These are phyloP conservation scores for Penicillium subrubescens DNA, from an alignment of 495 filamentous ascomycete species.

Conservation along the genomic window DNA sequence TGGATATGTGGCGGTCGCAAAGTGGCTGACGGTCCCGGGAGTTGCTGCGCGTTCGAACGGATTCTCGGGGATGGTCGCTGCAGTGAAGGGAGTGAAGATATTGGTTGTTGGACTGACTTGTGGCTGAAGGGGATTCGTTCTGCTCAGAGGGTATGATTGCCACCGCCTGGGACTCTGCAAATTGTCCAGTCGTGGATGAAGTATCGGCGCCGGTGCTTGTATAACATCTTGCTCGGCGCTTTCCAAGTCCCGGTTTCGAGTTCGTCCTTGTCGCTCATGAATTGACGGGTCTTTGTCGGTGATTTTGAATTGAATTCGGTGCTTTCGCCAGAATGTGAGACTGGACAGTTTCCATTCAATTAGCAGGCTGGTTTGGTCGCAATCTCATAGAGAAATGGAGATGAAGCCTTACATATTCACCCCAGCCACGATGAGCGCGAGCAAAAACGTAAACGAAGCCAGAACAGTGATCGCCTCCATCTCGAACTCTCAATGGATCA, in stretches of 20 bases:
- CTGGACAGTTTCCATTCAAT: background rate
- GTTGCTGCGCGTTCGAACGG: background rate
- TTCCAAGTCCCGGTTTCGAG: slow-evolving; percentile 13
- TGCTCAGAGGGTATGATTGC: background rate
- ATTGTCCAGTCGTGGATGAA: slow-evolving; percentile 14
- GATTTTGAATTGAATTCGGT: slow-evolving; percentile 22
- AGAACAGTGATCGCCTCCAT: slow-evolving; percentile 24
- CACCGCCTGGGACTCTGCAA: background rate
- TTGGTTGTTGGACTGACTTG: background rate
- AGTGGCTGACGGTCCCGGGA: slow-evolving; percentile 6
- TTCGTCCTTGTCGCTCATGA: background rate
- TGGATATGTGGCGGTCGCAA: slow-evolving; percentile 2
- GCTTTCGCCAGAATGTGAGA: slow-evolving; percentile 18
- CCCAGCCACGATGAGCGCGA: slow-evolving; percentile 15
- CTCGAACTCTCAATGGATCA: background rate
- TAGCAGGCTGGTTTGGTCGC: background rate
- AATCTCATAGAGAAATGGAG: background rate
- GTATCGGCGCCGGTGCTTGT: background rate
- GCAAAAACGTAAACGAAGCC: slow-evolving; percentile 16
- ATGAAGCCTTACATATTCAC: slow-evolving; percentile 17
- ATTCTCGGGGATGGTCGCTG: slow-evolving; percentile 4
- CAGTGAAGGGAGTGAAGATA: background rate
- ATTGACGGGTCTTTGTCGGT: slow-evolving; percentile 6
- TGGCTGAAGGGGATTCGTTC: background rate
- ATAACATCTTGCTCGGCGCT: background rate